These are phyloP conservation scores for Thalassiosira profunda DNA, from an alignment of 108 stramenopile species.

Conservation along the genomic window DNA sequence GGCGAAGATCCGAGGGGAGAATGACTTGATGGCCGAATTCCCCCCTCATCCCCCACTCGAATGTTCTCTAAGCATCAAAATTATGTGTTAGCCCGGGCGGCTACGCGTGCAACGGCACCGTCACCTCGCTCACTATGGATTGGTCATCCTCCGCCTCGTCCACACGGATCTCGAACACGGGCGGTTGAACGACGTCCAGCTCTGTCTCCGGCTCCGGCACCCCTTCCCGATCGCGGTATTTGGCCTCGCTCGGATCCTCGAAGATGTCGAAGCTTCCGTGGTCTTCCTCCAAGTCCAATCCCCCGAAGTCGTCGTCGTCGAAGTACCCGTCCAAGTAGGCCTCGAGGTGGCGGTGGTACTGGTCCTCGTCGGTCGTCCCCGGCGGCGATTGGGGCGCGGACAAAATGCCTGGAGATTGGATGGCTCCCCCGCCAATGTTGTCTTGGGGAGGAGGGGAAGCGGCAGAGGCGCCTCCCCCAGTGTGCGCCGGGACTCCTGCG, in stretches of 20 bases:
- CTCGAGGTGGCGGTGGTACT: constrained; percentile 24
- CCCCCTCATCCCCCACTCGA: no score
- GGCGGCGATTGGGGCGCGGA: background rate
- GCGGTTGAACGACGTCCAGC: background rate
- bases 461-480: background rate
- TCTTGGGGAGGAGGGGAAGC: background rate
- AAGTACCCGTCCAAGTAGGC: constrained; percentile 13
- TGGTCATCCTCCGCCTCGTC: constrained; percentile 3
- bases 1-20: no score
- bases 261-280: constrained; percentile 24
- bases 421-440: background rate
- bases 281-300: constrained; percentile 19
- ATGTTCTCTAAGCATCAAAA: no score
- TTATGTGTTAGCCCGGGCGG: no score
- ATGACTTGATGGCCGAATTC: no score
- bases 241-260: constrained; percentile 22
- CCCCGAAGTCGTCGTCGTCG: constrained; percentile 12
- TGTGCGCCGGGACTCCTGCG: background rate
- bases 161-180: background rate
- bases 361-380: constrained; percentile 21
- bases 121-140: constrained; percentile 1
- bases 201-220: background rate
- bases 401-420: background rate
- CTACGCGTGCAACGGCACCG: no score
- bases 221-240: background rate